Evolutionary conservation across 257 asterid genomes (phyloP).

Genomic region (Ilex asprella): DNA sequence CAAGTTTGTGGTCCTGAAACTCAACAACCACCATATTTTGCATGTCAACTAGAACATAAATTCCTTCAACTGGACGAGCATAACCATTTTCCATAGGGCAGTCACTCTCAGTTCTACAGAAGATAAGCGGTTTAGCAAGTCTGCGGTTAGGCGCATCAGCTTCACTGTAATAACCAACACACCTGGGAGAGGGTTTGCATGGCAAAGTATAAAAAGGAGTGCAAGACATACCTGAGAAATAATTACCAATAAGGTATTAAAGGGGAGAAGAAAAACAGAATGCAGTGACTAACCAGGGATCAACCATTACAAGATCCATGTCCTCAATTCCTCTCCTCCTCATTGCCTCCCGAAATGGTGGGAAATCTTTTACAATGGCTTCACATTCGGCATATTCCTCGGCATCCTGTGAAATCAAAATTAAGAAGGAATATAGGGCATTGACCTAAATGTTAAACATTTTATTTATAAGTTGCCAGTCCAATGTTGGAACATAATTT

Average conservation of each 20-base stretch:
- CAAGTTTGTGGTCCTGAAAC: constrained; percentile 54
- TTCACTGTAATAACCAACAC: constrained; percentile 52
- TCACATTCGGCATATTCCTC: constrained; percentile 31
- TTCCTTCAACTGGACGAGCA: constrained; percentile 32
- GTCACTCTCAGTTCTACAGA: constrained; percentile 38
- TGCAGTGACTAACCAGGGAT: constrained; percentile 21
- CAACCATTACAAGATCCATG: constrained; percentile 34
- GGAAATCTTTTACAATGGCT: constrained; percentile 25
- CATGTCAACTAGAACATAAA: constrained; percentile 40
- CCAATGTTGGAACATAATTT: no score
- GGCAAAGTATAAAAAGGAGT: background rate
- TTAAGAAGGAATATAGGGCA: constrained; percentile 1
- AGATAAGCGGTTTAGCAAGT: constrained; percentile 52
- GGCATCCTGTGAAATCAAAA: constrained; percentile 17
- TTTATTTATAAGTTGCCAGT: no score
- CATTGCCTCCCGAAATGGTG: constrained; percentile 30
- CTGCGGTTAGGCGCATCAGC: constrained; percentile 54
- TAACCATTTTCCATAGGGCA: constrained; percentile 30
- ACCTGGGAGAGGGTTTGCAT: constrained; percentile 26
- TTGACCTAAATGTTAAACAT: no score
- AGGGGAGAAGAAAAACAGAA: background rate
- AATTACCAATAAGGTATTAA: background rate
- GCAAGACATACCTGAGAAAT: background rate
- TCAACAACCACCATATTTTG: constrained; percentile 51
- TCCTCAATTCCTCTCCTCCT: constrained; percentile 26